Percentiles rank a stretch among this genome's conserved stretches.
Conservation (phyloP, 2,329 filamentous ascomycete species). For the Diaporthe citriasiana region DNA sequence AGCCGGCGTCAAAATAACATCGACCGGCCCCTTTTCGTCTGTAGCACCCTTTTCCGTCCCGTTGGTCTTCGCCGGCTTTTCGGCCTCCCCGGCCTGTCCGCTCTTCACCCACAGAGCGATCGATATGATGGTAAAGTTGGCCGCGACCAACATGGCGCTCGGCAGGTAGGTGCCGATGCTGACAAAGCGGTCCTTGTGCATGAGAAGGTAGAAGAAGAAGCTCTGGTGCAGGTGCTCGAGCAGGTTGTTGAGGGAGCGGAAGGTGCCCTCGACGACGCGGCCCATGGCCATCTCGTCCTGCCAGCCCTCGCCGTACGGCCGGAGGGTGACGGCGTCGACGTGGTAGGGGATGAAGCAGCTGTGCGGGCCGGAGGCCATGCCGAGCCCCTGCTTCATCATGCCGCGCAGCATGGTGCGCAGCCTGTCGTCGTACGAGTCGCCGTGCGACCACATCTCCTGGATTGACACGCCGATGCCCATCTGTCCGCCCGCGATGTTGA, state of each 20-base stretch:
- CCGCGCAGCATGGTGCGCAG: slow-evolving; percentile 91
- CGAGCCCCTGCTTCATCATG: slow-evolving; percentile 92
- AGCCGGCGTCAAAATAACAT: slow-evolving; percentile 40
- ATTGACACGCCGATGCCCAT: slow-evolving; percentile 89
- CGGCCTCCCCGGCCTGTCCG: slow-evolving; percentile 60
- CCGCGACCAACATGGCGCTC: slow-evolving; percentile 96
- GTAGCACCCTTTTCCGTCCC: slow-evolving; percentile 49
- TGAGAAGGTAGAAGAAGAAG: slow-evolving; percentile 98
- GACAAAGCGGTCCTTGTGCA: slow-evolving; percentile 92
- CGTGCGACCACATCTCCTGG: slow-evolving; percentile 87
- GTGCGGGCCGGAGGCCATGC: slow-evolving; percentile 90
- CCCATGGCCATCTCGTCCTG: slow-evolving; percentile 98
- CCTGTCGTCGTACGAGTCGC: slow-evolving; percentile 83
- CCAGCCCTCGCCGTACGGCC: slow-evolving; percentile 92
- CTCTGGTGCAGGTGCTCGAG: slow-evolving; percentile 98
- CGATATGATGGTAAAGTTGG: slow-evolving; percentile 95
- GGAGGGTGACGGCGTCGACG: slow-evolving; percentile 93
- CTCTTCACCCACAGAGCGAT: slow-evolving; percentile 95
- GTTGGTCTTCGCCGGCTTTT: slow-evolving; percentile 51
- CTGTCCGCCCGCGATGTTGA: slow-evolving; percentile 88
- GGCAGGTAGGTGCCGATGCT: slow-evolving; percentile 98
- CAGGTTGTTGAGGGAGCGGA: slow-evolving; percentile 94
- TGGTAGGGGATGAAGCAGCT: slow-evolving; percentile 98
- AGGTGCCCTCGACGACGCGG: slow-evolving; percentile 88
- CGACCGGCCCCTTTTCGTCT: slow-evolving; percentile 50